A percentile compares a stretch with the other conserved stretches of the same genome.
phyloP scores from a whole-genome alignment of 1,284 basidiomycete genomes.

The Naganishia albida region DNA sequence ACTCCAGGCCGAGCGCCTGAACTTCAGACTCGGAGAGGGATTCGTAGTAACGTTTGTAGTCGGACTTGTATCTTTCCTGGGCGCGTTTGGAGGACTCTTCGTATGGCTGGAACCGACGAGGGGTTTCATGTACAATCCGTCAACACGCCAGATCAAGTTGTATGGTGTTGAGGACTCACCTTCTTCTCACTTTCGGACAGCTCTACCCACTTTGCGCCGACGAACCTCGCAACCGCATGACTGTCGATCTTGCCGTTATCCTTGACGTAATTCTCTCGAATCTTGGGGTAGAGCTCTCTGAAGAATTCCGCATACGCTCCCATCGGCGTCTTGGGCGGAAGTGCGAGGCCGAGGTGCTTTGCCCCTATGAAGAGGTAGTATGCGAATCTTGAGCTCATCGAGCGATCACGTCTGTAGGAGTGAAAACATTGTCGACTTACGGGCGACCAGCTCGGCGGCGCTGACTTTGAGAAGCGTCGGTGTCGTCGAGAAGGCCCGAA shows the following conservation, averaged over 20 bases:
- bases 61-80: conserved; percentile 27
- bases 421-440: background rate
- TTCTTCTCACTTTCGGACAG: conserved; percentile 28
- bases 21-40: conserved; percentile 16
- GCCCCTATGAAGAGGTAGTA: background rate
- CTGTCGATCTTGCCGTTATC: conserved; percentile 26
- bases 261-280: conserved; percentile 15
- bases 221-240: conserved; percentile 27
- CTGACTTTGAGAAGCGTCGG: conserved; percentile 4
- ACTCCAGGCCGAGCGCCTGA: conserved; percentile 11
- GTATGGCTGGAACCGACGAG: conserved; percentile 23
- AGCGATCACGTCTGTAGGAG: too few relatives aligned
- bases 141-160: background rate
- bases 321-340: conserved; percentile 31
- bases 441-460: conserved; percentile 2
- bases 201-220: conserved; percentile 27
- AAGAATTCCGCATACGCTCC: conserved; percentile 33
- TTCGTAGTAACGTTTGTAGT: conserved; percentile 32
- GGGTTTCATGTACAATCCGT: background rate
- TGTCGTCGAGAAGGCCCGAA: conserved; percentile 21
- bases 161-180: conserved; percentile 6
- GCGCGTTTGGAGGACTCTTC: conserved; percentile 26
- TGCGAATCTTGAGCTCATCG: too few relatives aligned
- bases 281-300: conserved; percentile 27
- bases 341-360: conserved; percentile 21